Base-by-base conservation (phyloP, 352 stramenopile genomes). In the Phytophthora aleatoria region DNA sequence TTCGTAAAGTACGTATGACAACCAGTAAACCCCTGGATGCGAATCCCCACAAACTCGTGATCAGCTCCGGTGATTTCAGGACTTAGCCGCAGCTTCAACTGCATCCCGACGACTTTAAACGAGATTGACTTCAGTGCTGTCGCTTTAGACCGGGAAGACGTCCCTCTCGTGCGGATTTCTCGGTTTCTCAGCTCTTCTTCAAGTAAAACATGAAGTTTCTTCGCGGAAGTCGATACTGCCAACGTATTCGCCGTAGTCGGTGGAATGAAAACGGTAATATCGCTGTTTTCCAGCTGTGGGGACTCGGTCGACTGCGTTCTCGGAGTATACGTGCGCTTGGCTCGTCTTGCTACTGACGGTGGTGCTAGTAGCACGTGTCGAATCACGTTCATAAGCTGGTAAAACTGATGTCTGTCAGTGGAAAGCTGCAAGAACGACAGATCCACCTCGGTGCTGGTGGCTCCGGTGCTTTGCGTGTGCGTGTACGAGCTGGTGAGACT, bases 381-480 rank as follows among this genome's bases (percentile, higher is more conserved):
- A 42, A 90, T 69, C 3, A 94, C 85, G 35, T 90, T 87, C 36
- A 95, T 67, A 16, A 92, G 75, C 58, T 95, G 87, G 53, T 90
- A 94, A 50, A 95, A 95, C 53, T 94, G 85, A 30, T 91, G 77
- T 4, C 83, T 75, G 65, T 95, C 87, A 0, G 83, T 88, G 1
- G 82, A 89, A 3, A 94, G 69, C 48, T 89, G 76, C 15, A 94
- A 56, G 28, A 88, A 89, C 0, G 85, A 92, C 48, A 95, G 61
- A 44, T 92, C 81, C 4, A 80, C 73, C 36, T 87, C 73, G 0
- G 90, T 81, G 1, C 63, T 72, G 0, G 77, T 92, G 3, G 78
- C 71, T 7, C 71, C 71, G 8, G 72, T 85, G 7, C 52, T 38
- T 3, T 79, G 53, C 9, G 67, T 63, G 45, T 92, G 77, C 1